phyloP scores from a whole-genome alignment of 345 rosid genomes.

The Eucalyptus brandiana region DNA sequence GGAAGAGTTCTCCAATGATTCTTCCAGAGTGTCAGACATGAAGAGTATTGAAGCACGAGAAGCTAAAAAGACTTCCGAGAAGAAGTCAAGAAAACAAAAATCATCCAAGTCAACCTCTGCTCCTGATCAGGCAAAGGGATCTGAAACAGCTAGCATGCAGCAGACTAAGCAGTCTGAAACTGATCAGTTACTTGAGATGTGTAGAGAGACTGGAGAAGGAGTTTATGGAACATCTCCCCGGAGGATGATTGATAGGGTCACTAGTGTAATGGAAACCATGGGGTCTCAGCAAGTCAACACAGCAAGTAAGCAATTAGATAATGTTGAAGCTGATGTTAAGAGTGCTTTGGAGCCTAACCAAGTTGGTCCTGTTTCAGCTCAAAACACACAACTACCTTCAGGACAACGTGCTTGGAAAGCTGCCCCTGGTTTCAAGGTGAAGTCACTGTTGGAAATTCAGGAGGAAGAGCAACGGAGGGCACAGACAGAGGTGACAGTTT shows the following conservation, averaged over 20 bases:
- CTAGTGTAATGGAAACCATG: constrained; percentile 8
- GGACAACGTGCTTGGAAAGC: constrained; percentile 84
- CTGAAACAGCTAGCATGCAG: constrained; percentile 22
- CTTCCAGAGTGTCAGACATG: constrained; percentile 13
- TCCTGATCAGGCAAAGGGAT: constrained; percentile 44
- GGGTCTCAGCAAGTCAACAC: constrained; percentile 15
- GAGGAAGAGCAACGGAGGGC: constrained; percentile 79
- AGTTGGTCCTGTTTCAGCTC: constrained; percentile 8
- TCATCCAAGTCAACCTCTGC: constrained; percentile 29
- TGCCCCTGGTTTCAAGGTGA: constrained; percentile 94
- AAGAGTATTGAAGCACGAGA: constrained; percentile 46
- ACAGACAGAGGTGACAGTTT: constrained; percentile 39
- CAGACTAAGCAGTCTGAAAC: constrained; percentile 31
- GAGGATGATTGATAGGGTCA: constrained; percentile 9
- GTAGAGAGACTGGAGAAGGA: background rate
- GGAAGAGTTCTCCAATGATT: constrained; percentile 19
- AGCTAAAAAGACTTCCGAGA: constrained; percentile 54
- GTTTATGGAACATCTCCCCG: constrained; percentile 3
- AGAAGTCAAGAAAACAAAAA: constrained; percentile 82
- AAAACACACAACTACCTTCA: constrained; percentile 15
- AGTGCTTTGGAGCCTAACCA: constrained; percentile 3
- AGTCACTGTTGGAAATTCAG: constrained; percentile 94
- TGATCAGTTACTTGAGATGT: constrained; percentile 14
- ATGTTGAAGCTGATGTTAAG: constrained; percentile 16
- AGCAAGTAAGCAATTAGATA: constrained; percentile 6